phyloP scores from a whole-genome alignment of 2,329 filamentous ascomycete species.

The Akanthomyces uredinophilus region DNA sequence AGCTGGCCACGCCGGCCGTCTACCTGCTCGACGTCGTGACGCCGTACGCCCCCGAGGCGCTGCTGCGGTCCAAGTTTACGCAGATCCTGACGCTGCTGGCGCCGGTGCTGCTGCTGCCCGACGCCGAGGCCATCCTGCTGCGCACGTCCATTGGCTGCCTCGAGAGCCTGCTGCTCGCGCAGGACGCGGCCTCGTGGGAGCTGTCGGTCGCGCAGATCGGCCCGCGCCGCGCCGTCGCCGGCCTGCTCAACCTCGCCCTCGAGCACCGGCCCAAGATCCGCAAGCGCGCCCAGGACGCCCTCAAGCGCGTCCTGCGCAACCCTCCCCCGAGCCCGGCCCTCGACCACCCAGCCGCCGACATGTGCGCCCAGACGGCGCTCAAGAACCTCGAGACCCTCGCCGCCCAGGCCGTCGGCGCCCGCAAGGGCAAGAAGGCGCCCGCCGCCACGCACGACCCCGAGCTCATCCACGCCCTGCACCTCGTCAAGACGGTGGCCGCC shows the following conservation, averaged over 20 bases:
- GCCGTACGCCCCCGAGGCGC: constrained; percentile 73
- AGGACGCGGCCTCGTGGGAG: constrained; percentile 85
- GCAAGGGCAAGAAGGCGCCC: constrained; percentile 59
- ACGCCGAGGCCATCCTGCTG: constrained; percentile 82
- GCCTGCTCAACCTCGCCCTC: constrained; percentile 75
- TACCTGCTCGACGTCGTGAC: constrained; percentile 94
- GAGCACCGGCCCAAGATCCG: constrained; percentile 90
- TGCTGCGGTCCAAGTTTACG: constrained; percentile 91
- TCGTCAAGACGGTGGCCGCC: constrained; percentile 82
- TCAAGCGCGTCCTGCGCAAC: constrained; percentile 75
- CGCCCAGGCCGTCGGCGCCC: constrained; percentile 53
- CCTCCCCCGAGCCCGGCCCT: constrained; percentile 87
- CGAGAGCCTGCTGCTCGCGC: constrained; percentile 83
- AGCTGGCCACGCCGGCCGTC: constrained; percentile 78
- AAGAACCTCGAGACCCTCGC: constrained; percentile 73
- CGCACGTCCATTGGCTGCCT: constrained; percentile 87
- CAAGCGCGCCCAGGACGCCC: constrained; percentile 85
- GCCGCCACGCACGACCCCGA: constrained; percentile 66
- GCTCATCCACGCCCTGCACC: constrained; percentile 84
- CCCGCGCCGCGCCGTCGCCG: constrained; percentile 80
- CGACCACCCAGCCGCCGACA: constrained; percentile 91
- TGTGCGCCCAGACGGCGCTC: constrained; percentile 90
- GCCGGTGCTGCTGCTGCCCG: constrained; percentile 71
- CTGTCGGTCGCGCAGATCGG: constrained; percentile 77
- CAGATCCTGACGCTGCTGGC: constrained; percentile 85